Evolutionary conservation across 345 rosid genomes (phyloP), one percentile per base, ranked within the genome.

Genomic region (Nephelium lappaceum): DNA sequence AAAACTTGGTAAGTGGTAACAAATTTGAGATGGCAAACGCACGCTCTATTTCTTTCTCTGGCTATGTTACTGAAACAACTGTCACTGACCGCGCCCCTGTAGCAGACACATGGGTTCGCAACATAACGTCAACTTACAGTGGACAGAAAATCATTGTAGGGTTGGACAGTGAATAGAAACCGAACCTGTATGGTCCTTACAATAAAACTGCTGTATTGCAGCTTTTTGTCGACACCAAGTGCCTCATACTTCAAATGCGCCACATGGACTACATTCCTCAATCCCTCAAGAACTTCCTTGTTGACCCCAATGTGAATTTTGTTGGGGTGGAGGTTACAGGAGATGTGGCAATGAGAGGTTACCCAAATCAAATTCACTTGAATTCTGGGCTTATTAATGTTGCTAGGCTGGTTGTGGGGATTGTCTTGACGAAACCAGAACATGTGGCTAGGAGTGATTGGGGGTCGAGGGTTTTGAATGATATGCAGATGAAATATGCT

Each of bases 121-220:
- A 67, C 65, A 73, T 83, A 5, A 38, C 5, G 0, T 66, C 82
- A 57, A 51, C n/a, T 5, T 14, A 41, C 65, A 3, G 2, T 1
- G 67, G 69, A 6, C 61, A 66, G 18, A 69, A 71, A 23, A 61
- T 82, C 6, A 58, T 84, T 0, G 87, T 81, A 0, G 84, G 91
- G 1, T 76, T 88, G 76, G 89, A 81, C 55, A 58, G 75, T n/a
- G 86, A 88, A 67, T 88, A 86, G 84, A 76, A 75, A 71, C 91
- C 91, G 0, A 19, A 84, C 23, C 3, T 11, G 16, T 27, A 11
- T 7, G n/a, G 0, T 0, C 19, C 67, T 79, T 71, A 45, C 81
- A 81, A 77, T 79, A 81, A 27, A 64, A 36, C 78, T 36, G 84
- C 88, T 9, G 63, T 60, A 0, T 36, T 86, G 72, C 91, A 82